A percentile compares a stretch with the other conserved stretches of the same genome.
Conservation (phyloP, 768 basidiomycete genomes). For the Leccinellum albellum region DNA sequence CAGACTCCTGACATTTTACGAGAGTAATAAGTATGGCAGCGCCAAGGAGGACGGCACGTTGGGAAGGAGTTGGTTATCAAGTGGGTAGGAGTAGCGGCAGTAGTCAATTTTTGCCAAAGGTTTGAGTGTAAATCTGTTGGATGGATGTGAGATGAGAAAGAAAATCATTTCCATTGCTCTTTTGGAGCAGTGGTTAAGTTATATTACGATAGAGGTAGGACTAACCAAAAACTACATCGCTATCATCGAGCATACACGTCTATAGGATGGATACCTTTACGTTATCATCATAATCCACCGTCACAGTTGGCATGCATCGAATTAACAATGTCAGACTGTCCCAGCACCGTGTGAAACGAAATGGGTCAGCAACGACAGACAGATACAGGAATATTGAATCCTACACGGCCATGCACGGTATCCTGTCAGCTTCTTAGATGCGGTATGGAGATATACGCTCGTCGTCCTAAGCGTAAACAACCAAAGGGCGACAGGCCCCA, state of each 20-base stretch:
- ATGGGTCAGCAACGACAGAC: no score
- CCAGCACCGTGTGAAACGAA: conserved; percentile 31
- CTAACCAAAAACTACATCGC: not conserved
- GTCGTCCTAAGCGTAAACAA: conserved; percentile 76
- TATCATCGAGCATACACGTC: not conserved
- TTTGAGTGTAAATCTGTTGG: no score
- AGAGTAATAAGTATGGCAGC: conserved; percentile 19
- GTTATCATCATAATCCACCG: not conserved
- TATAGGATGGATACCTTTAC: not conserved
- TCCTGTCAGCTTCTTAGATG: conserved; percentile 83
- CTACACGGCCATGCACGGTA: conserved; percentile 49
- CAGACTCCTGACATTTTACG: conserved; percentile 23
- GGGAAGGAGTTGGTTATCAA: no score
- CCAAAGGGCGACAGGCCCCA: conserved; percentile 58
- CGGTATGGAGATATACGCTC: conserved; percentile 30
- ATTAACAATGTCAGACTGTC: conserved; percentile 28
- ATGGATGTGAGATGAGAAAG: no score
- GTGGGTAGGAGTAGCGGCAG: no score
- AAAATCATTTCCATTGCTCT: no score
- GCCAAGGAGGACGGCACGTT: not conserved
- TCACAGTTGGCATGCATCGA: not conserved
- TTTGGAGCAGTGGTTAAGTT: not conserved
- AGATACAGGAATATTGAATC: conserved; percentile 18
- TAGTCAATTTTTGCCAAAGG: no score
- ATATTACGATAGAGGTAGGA: not conserved